Evolutionary conservation across 2,329 filamentous ascomycete genomes (phyloP), one percentile per base, ranked within the genome.

Genomic region (Hyphodiscus sp.): DNA sequence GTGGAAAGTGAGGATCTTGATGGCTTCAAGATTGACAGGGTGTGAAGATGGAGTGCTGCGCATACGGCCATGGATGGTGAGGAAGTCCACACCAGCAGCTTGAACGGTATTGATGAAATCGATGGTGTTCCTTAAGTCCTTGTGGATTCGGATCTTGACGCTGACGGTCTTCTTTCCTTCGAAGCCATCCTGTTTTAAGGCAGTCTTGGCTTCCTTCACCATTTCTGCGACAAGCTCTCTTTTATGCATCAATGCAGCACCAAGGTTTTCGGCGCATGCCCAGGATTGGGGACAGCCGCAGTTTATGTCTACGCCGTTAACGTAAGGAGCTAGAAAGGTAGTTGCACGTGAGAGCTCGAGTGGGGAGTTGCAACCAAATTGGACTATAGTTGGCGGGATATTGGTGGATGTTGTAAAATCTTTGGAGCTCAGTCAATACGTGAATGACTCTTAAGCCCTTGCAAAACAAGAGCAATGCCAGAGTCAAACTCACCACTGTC

Each of bases 211-310:
- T 54, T 78, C 77, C 26, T 75, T 65, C 0, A 87, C 78, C 76
- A 88, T 86, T 55, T 81, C 78, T 2, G 80, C 76, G n/a, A 88
- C 85, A 2, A 85, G 73, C 59, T 82, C 80, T 9, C 82, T 78
- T 48, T 76, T 72, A 45, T 81, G 75, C 83, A 88, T 87, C 33
- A 89, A 71, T n/a, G 82, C 82, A 4, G 85, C 85, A 5, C 85
- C 85, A 2, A 89, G 74, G 1, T 75, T 80, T 67, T 85, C 82
- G 43, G 83, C 79, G 62, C 85, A 85, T 0, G 85, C 85, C 85
- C 85, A 88, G 6, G 79, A 80, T 68, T 89, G 85, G 8, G 85
- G 85, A 63, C 85, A 89, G 11, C 85, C 85, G 67, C 85, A 89
- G 70, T 88, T 88, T 42, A 88, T 73, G 62, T 88, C 83, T 2